phyloP scores from a whole-genome alignment of 1,139 yeast genomes.

The Ogataea hybrid region DNA sequence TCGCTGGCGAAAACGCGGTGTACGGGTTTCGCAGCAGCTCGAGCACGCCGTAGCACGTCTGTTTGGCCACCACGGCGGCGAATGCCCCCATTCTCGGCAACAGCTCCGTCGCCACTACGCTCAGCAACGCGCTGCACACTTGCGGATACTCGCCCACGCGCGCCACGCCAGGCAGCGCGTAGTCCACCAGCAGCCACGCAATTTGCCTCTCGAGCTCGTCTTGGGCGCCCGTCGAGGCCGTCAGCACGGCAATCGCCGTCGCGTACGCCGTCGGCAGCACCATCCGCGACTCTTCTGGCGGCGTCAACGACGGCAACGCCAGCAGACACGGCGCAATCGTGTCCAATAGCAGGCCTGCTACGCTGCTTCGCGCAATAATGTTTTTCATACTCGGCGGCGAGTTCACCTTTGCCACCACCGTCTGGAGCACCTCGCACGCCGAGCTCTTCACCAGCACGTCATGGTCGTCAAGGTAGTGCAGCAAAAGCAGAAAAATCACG shows the following conservation, averaged over 20 bases:
- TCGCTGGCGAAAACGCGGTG: conserved; percentile 16
- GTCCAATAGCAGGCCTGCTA: conserved; percentile 22
- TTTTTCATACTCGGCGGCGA: conserved; percentile 8
- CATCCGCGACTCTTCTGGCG: conserved; percentile 18
- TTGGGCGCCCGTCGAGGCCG: conserved; percentile 6
- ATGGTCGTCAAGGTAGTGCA: conserved; percentile 29
- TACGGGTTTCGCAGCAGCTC: conserved; percentile 28
- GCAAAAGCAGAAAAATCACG: conserved; percentile 24
- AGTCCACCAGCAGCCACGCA: conserved; percentile 26
- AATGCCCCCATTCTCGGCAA: conserved; percentile 18
- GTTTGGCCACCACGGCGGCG: conserved; percentile 20
- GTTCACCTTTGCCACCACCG: conserved; percentile 12
- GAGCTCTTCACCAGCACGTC: conserved; percentile 25
- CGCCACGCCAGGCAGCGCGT: conserved; percentile 25
- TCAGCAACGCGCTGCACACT: conserved; percentile 14
- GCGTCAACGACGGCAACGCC: conserved; percentile 30
- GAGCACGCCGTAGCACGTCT: conserved; percentile 22
- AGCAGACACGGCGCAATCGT: conserved; percentile 27
- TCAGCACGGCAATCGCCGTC: conserved; percentile 16
- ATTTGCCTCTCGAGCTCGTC: conserved; percentile 16
- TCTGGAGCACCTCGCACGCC: conserved; percentile 18
- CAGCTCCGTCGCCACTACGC: conserved; percentile 12
- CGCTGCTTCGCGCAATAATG: conserved; percentile 17
- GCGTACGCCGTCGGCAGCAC: conserved; percentile 26
- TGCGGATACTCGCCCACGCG: conserved; percentile 25